A percentile compares a stretch with the other conserved stretches of the same genome.
phyloP scores from a whole-genome alignment of 495 filamentous ascomycete genomes.

The Daldinia caldariorum region DNA sequence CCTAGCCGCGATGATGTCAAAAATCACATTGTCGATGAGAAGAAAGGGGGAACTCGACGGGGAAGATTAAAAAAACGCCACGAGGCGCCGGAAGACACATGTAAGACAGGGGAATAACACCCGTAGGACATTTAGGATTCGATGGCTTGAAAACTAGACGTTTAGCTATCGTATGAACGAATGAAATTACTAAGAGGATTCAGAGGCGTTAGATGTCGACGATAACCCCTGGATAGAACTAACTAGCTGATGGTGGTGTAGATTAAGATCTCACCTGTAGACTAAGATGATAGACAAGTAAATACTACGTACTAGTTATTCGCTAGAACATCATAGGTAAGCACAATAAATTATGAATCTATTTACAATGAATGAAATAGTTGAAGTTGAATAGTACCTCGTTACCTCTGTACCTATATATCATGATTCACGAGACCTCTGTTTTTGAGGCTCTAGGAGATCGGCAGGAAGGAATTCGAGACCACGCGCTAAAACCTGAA shows the following conservation, averaged over 20 bases:
- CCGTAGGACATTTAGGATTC: neutral
- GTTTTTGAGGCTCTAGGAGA: slow-evolving; percentile 30
- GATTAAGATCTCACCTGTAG: neutral
- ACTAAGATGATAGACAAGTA: neutral
- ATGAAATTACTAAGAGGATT: neutral
- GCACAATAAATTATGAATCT: slow-evolving; percentile 1
- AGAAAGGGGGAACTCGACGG: neutral
- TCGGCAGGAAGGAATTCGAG: slow-evolving; percentile 16
- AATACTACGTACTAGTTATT: neutral
- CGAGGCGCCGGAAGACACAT: slow-evolving; percentile 5
- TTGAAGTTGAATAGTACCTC: neutral
- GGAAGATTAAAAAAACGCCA: neutral
- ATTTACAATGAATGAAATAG: neutral
- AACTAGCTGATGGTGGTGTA: neutral
- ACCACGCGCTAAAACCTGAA: neutral
- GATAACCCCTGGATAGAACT: neutral
- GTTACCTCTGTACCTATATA: no score
- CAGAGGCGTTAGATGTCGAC: neutral
- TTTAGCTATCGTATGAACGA: neutral
- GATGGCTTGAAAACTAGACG: neutral
- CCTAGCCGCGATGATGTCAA: slow-evolving; percentile 3
- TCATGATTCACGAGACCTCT: neutral
- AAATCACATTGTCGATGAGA: neutral
- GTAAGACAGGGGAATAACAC: slow-evolving; percentile 7
- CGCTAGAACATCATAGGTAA: neutral